Evolutionary conservation across 2,329 filamentous ascomycete species (phyloP).

Genomic region (Aspergillus costaricaensis): DNA sequence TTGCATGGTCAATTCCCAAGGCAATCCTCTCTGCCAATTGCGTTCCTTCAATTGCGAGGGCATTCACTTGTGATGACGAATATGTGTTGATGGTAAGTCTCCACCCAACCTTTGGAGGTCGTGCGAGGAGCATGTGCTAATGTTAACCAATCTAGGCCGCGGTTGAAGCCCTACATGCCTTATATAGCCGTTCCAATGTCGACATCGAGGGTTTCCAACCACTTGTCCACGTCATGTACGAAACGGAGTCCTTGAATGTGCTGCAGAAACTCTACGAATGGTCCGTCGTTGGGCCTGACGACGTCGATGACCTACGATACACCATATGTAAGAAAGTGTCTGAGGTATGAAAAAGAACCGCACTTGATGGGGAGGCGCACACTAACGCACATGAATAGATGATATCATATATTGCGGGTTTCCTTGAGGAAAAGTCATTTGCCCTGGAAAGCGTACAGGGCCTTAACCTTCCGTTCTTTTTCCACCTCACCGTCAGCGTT

Average conservation of each 20-base stretch:
- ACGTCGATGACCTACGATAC: constrained; percentile 90
- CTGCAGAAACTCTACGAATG: constrained; percentile 75
- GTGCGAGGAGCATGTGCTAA: neutral
- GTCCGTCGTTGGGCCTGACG: constrained; percentile 75
- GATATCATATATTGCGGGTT: constrained; percentile 80
- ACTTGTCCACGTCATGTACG: constrained; percentile 78
- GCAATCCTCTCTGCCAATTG: constrained; percentile 72
- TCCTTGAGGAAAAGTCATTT: constrained; percentile 75
- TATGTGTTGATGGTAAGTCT: constrained; percentile 70
- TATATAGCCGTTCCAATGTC: constrained; percentile 75
- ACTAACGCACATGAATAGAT: constrained; percentile 55
- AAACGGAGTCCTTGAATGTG: constrained; percentile 68
- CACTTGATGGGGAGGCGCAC: neutral
- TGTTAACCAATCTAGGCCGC: constrained; percentile 61
- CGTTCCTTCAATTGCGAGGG: constrained; percentile 69
- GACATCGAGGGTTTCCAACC: constrained; percentile 75
- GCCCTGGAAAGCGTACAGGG: constrained; percentile 59
- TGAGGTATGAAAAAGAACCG: constrained; percentile 61
- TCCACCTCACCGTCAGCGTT: constrained; percentile 76
- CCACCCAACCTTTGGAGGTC: constrained; percentile 7
- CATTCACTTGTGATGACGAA: constrained; percentile 69
- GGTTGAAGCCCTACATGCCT: constrained; percentile 77
- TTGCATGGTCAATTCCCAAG: constrained; percentile 85
- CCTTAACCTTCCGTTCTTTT: constrained; percentile 71
- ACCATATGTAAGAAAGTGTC: constrained; percentile 90